A percentile compares a stretch with the other conserved stretches of the same genome.
Conservation (phyloP, 2,329 filamentous ascomycete genomes). For the Penicillium sp. region DNA sequence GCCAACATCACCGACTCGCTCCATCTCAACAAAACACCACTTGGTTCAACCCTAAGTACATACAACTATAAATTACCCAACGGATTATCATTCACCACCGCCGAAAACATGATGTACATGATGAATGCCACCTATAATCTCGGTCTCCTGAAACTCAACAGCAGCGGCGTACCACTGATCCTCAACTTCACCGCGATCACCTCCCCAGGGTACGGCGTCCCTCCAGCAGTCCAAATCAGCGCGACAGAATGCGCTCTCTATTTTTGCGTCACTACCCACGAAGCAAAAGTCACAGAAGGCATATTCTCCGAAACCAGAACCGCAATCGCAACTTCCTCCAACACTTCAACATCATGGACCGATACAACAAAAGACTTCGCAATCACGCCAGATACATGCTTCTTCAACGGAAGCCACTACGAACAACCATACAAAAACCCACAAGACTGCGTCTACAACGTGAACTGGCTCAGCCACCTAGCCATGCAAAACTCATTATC, state of each 20-base stretch:
- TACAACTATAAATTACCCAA: conserved; percentile 24
- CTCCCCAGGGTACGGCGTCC: conserved; percentile 11
- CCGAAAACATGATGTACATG: conserved; percentile 11
- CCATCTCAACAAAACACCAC: not conserved
- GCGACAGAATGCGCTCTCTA: conserved; percentile 25
- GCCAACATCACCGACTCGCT: conserved; percentile 21
- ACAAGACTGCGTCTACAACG: conserved; percentile 19
- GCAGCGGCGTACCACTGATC: conserved; percentile 10
- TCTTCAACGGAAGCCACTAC: conserved; percentile 14
- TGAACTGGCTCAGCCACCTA: conserved; percentile 19
- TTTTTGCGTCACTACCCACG: conserved; percentile 25
- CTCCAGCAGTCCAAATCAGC: conserved; percentile 2
- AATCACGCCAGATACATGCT: conserved; percentile 23
- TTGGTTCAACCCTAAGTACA: not conserved
- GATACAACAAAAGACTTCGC: conserved; percentile 1
- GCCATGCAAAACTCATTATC: conserved; percentile 20
- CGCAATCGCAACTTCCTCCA: conserved; percentile 11
- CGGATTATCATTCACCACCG: conserved; percentile 16
- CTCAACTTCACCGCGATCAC: conserved; percentile 25
- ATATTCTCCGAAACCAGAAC: conserved; percentile 16
- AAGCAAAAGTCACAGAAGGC: conserved; percentile 16
- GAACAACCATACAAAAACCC: conserved; percentile 6
- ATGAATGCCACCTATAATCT: conserved; percentile 20
- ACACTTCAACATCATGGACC: conserved; percentile 1
- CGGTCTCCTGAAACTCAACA: conserved; percentile 15